phyloP scores from a whole-genome alignment of 768 basidiomycete species.

The Scleroderma bovista region DNA sequence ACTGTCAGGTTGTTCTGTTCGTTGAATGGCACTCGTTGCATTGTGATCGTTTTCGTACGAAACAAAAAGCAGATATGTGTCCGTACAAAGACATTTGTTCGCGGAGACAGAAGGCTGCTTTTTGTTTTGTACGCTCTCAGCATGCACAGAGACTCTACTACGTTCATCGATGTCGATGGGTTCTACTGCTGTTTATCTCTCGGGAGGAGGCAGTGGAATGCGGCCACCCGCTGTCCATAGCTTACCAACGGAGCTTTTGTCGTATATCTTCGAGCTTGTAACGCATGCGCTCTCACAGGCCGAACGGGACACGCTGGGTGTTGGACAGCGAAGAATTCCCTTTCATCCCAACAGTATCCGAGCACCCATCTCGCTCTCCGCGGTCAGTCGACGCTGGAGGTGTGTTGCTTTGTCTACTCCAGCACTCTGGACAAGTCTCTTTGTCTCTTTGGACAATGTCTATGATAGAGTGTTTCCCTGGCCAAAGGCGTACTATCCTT shows the following conservation, averaged over 20 bases:
- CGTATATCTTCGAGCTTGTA: constrained; percentile 50
- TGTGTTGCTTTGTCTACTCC: constrained; percentile 43
- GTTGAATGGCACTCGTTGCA: neutral
- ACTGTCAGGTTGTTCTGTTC: neutral
- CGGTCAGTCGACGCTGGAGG: constrained; percentile 51
- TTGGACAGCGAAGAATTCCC: constrained; percentile 11
- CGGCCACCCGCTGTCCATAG: constrained; percentile 27
- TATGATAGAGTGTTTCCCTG: too few species aligned
- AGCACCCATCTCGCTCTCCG: constrained; percentile 40
- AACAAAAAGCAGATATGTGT: neutral
- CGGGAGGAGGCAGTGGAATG: neutral
- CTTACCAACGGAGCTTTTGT: constrained; percentile 54
- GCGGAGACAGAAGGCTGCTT: neutral
- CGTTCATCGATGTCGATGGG: neutral
- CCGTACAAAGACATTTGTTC: neutral
- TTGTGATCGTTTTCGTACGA: neutral
- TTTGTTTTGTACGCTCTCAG: neutral
- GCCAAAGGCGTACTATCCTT: too few species aligned
- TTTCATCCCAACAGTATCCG: constrained; percentile 39
- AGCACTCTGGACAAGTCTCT: constrained; percentile 51
- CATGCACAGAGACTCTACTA: neutral
- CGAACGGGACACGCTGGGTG: constrained; percentile 17
- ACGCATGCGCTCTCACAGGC: constrained; percentile 28
- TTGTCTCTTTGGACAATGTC: constrained; percentile 33
- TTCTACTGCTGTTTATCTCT: neutral